phyloP scores from a whole-genome alignment of 2,329 filamentous ascomycete species.

The Aspergillus thermomutatus region DNA sequence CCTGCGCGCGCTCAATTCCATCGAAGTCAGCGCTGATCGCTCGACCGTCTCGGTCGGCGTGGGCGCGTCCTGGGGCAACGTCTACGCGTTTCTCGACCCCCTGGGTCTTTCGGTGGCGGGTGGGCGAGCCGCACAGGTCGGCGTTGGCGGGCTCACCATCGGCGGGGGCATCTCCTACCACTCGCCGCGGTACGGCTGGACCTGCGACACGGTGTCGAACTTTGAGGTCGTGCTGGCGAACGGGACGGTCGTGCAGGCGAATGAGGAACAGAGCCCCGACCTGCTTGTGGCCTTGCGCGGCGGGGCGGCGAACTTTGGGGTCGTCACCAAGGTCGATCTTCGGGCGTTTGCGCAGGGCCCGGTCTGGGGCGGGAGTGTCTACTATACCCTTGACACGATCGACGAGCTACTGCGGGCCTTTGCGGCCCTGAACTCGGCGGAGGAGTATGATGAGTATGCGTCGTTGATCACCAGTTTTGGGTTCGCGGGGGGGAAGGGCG shows the following conservation, averaged over 20 bases:
- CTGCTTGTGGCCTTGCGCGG: constrained; percentile 34
- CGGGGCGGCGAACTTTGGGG: constrained; percentile 36
- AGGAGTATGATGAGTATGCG: not conserved
- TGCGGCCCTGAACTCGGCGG: not conserved
- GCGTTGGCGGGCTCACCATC: constrained; percentile 19
- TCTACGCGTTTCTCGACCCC: constrained; percentile 9
- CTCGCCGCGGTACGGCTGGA: constrained; percentile 22
- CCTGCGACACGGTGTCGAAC: constrained; percentile 31
- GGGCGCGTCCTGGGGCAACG: constrained; percentile 2
- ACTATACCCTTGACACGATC: not conserved
- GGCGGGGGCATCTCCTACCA: constrained; percentile 5
- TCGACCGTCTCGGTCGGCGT: not conserved
- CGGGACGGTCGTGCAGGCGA: constrained; percentile 30
- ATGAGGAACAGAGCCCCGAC: constrained; percentile 19
- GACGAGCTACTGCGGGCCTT: not conserved
- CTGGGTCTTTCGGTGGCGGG: constrained; percentile 16
- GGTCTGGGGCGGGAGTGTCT: not conserved
- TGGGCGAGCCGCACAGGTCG: constrained; percentile 16
- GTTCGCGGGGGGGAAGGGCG: not conserved
- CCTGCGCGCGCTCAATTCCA: constrained; percentile 5
- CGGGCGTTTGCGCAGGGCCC: constrained; percentile 3
- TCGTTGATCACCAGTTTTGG: constrained; percentile 1
- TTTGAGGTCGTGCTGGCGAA: constrained; percentile 37
- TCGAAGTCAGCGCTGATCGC: not conserved
- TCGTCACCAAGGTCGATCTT: constrained; percentile 26